Base-by-base conservation (phyloP, 1,284 basidiomycete genomes). In the Ganoderma lucidum region DNA sequence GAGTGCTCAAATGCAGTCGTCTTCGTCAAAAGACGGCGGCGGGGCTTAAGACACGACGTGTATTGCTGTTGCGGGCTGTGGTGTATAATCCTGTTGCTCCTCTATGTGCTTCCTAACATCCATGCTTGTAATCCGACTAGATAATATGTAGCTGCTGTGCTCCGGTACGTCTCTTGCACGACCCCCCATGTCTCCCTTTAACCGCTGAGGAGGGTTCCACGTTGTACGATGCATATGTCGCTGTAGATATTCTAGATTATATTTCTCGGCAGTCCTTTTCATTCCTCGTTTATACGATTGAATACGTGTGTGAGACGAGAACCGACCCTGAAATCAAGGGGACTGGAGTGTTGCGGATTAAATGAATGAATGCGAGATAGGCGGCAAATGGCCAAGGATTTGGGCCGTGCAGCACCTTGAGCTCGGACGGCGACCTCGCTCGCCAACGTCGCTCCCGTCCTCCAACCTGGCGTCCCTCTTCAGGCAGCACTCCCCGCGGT, bases 401-500 rank as follows among this genome's bases (percentile, higher is more conserved):
- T 23, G 58, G 66, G 35, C 66, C 19, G 62, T 8, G 64, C 63
- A 64, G 61, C 58, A 32, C 63, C 66, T 71, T 69, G 58, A 15
- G 51, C 65, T 63, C 41, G 59, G 63, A 70, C 71, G 71, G 65
- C 71, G 67, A 70, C 72, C 45, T 48, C 65, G 68, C 69, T 51
- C 30, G 35, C 56, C 56, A 23, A 59, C 56, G 32, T 39, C 62
- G 45, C 23, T 37, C 44, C 32, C 62, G 63, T 66, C 66, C 30
- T 63, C 55, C 75, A 78, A 64, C 73, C 77, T 80, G 77, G 78
- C 79, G 67, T 80, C 79, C 65, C 72, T 81, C 72, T 79, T 81
- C 74, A 77, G 77, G 59, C 79, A 79, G 60, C 73, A 83, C 61
- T 78, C 83, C 45, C 81, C 84, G 75, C 88, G 88, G 77, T 78